These are phyloP conservation scores for Polyporus tsugae DNA, from an alignment of 1,284 basidiomycete species.

Conservation along the genomic window DNA sequence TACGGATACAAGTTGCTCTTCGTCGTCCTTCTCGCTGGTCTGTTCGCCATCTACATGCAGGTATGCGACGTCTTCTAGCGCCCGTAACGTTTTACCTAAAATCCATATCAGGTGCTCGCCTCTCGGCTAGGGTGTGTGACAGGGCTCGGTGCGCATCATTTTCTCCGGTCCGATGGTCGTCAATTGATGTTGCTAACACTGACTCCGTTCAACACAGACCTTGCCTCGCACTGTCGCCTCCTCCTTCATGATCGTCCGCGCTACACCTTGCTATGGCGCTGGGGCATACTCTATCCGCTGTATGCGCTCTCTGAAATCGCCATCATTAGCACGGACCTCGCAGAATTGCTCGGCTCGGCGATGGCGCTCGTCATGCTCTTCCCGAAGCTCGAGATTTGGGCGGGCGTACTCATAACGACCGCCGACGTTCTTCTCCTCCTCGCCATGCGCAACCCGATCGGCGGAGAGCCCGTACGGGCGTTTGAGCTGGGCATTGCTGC, in stretches of 20 bases:
- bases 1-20: slow-evolving; percentile 90
- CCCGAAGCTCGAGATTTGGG: slow-evolving; percentile 81
- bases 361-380: slow-evolving; percentile 86
- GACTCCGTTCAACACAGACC: slow-evolving; percentile 49
- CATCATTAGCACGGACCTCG: slow-evolving; percentile 81
- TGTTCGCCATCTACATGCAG: slow-evolving; percentile 86
- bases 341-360: slow-evolving; percentile 81
- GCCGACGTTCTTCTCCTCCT: slow-evolving; percentile 85
- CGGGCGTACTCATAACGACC: slow-evolving; percentile 84
- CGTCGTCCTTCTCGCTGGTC: slow-evolving; percentile 86
- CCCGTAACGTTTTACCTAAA: background rate
- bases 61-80: slow-evolving; percentile 43
- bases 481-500: slow-evolving; percentile 79
- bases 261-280: slow-evolving; percentile 67
- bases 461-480: slow-evolving; percentile 64
- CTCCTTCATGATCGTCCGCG: slow-evolving; percentile 72
- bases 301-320: slow-evolving; percentile 79
- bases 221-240: slow-evolving; percentile 77
- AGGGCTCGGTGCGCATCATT: slow-evolving; percentile 59
- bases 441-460: slow-evolving; percentile 65
- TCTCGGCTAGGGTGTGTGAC: slow-evolving; percentile 75
- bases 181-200: background rate
- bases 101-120: slow-evolving; percentile 46
- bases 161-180: background rate
- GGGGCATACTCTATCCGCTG: slow-evolving; percentile 72